These are phyloP conservation scores for Phytophthora hibernalis DNA, from an alignment of 352 stramenopile species.

Conservation along the genomic window DNA sequence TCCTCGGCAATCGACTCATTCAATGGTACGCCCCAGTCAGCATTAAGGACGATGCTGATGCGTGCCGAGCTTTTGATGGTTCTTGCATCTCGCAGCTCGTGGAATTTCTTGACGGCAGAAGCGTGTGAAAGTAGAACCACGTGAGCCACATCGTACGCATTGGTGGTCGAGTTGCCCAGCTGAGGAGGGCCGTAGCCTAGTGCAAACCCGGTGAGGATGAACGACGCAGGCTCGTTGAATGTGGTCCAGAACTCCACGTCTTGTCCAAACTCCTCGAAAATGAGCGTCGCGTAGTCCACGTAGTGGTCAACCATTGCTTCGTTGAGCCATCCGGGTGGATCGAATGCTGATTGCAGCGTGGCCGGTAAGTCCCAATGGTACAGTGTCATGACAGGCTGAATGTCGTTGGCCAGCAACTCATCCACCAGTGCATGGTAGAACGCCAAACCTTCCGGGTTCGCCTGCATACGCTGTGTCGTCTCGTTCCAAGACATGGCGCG, in stretches of 20 bases:
- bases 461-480: slow-evolving; percentile 45
- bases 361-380: slow-evolving; percentile 97
- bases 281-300: slow-evolving; percentile 88
- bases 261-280: slow-evolving; percentile 91
- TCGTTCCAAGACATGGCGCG: slow-evolving; percentile 86
- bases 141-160: slow-evolving; percentile 70
- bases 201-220: slow-evolving; percentile 89
- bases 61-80: slow-evolving; percentile 44
- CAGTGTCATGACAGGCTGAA: slow-evolving; percentile 92
- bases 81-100: slow-evolving; percentile 35
- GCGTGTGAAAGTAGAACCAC: slow-evolving; percentile 92
- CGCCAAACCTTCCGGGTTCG: slow-evolving; percentile 88
- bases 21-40: slow-evolving; percentile 78
- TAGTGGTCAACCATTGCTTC: slow-evolving; percentile 64
- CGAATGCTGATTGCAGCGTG: slow-evolving; percentile 81
- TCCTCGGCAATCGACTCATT: slow-evolving; percentile 58
- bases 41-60: slow-evolving; percentile 93
- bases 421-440: slow-evolving; percentile 95
- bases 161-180: slow-evolving; percentile 46
- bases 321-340: slow-evolving; percentile 76
- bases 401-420: slow-evolving; percentile 68
- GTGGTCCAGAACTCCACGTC: slow-evolving; percentile 94
- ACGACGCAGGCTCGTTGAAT: slow-evolving; percentile 93
- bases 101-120: slow-evolving; percentile 84
- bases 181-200: slow-evolving; percentile 57